Evolutionary conservation across 2,329 filamentous ascomycete species (phyloP).

Genomic region (Cladosporium oxysporum): DNA sequence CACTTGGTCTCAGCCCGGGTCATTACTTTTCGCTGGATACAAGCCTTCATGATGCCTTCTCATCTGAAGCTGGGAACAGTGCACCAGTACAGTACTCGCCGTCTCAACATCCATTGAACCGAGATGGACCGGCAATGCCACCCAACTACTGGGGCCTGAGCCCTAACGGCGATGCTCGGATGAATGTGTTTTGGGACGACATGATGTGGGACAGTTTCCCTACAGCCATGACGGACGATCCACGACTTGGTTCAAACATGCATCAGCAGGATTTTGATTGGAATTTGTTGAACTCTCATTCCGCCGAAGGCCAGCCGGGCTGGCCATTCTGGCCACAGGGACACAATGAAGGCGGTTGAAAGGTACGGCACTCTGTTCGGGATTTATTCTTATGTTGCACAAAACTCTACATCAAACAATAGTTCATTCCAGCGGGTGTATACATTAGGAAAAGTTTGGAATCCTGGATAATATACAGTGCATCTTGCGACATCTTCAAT

Average conservation of each 20-base stretch:
- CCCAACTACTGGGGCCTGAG: slow-evolving; percentile 24
- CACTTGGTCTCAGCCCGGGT: slow-evolving; percentile 20
- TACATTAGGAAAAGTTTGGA: neutral
- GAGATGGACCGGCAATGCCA: slow-evolving; percentile 22
- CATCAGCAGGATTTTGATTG: slow-evolving; percentile 18
- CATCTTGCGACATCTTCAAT: neutral
- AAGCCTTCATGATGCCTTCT: slow-evolving; percentile 10
- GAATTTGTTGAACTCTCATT: slow-evolving; percentile 11
- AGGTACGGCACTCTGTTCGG: neutral
- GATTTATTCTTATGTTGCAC: neutral
- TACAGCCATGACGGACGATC: slow-evolving; percentile 11
- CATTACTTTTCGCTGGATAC: slow-evolving; percentile 15
- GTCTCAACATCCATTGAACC: slow-evolving; percentile 21
- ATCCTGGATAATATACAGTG: neutral
- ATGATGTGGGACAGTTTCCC: slow-evolving; percentile 30
- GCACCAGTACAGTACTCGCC: neutral
- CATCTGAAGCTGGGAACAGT: slow-evolving; percentile 13
- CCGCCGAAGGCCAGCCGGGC: slow-evolving; percentile 10
- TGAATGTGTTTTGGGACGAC: slow-evolving; percentile 29
- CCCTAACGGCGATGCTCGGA: slow-evolving; percentile 25
- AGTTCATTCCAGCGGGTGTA: slow-evolving; percentile 6
- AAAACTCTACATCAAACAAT: slow-evolving; percentile 2
- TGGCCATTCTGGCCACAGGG: slow-evolving; percentile 16
- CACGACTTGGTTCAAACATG: slow-evolving; percentile 1
- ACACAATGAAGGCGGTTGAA: slow-evolving; percentile 13